Evolutionary conservation across 2,329 filamentous ascomycete species (phyloP), one percentile per base, ranked within the genome.

Genomic region (Nothophoma quercina): DNA sequence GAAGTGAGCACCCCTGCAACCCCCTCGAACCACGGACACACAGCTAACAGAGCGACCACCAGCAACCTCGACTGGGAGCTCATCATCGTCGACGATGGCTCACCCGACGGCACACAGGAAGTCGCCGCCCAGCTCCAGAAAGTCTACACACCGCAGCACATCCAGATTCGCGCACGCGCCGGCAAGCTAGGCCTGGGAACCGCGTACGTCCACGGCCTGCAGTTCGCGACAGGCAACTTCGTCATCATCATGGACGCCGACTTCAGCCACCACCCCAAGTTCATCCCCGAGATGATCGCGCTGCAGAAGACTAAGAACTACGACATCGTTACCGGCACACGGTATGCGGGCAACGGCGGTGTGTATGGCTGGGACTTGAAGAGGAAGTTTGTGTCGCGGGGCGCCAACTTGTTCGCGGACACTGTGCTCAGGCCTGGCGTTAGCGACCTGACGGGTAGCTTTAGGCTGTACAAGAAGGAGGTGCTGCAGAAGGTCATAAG

Each of bases 191-290:
- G 93, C n/a, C 88, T 98, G 41, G 93, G 93, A 64, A 97, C 93
- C 2, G 93, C 93, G 40, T 98, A 98, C 79, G 91, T 97, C 30
- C 93, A 97, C 77, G 93, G 93, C 44, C 83, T 99, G 55, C 86
- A 96, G 75, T 98, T 90, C 73, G 89, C 84, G 19, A 92, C 87
- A 18, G 95, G 95, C 68, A 97, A 96, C 84, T 98, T 87, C 72
- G 91, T 99, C 73, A 91, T 99, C 82, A 99, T 99, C 84, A 99
- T 99, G 95, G 95, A 99, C 81, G 95, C 96, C 78, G 95, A 99
- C 79, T 99, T 99, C 84, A 91, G 87, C 67, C 95, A 99, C 81
- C 95, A 99, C 82, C 95, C 95, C 72, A 99, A 98, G 80, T 99
- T 98, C 85, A 96, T 99, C 77, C 88, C 93, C 46, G 83, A 88